A percentile compares a stretch with the other conserved stretches of the same genome.
Evolutionary conservation across 75 land plant species (phyloP).

Genomic region (Adiantum capillusveneris): DNA sequence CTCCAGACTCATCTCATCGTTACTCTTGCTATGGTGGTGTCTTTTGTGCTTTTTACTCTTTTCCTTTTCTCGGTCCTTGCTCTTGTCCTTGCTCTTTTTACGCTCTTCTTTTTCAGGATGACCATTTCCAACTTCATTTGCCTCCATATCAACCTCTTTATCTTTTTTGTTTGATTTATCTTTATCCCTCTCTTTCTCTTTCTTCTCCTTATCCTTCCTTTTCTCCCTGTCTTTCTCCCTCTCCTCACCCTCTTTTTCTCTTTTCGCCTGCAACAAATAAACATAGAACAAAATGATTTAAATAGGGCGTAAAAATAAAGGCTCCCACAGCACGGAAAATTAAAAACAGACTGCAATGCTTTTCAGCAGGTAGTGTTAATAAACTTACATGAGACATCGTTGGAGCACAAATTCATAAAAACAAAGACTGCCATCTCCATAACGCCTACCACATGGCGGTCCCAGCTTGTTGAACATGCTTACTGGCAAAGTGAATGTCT

Average conservation of each 20-base stretch:
- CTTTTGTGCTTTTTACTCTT: constrained; percentile 68
- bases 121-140: constrained; percentile 40
- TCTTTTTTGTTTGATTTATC: constrained; percentile 53
- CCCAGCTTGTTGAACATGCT: too few species aligned
- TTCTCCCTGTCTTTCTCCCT: constrained; percentile 12
- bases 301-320: neutral
- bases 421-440: too few species aligned
- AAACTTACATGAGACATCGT: too few species aligned
- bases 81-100: constrained; percentile 29
- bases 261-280: constrained; percentile 15
- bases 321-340: too few species aligned
- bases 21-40: constrained; percentile 49
- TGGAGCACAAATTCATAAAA: too few species aligned
- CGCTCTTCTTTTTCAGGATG: constrained; percentile 50
- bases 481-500: too few species aligned
- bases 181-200: constrained; percentile 43
- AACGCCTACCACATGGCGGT: too few species aligned
- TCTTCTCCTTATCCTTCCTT: constrained; percentile 35
- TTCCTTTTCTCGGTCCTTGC: constrained; percentile 49
- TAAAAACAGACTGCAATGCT: too few species aligned
- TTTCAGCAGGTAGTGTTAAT: too few species aligned
- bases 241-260: constrained; percentile 31
- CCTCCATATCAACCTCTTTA: constrained; percentile 33
- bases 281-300: neutral
- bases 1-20: constrained; percentile 52